These are phyloP conservation scores for Houttuynia cordata DNA, from an alignment of 164 flowering plant genomes.

Conservation along the genomic window DNA sequence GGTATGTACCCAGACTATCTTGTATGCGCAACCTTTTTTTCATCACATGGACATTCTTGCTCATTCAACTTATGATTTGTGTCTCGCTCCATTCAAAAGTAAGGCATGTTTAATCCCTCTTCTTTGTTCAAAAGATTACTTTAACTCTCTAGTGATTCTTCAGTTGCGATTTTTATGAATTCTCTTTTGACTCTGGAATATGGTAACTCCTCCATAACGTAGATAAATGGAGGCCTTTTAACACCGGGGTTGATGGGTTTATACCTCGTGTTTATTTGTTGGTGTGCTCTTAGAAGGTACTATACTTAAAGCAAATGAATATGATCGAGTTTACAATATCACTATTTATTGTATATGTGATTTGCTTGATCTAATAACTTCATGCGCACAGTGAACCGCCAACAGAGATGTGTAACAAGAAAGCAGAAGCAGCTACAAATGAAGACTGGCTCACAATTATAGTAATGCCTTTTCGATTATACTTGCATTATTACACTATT, in stretches of 20 bases:
- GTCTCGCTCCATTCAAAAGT: conserved; percentile 79
- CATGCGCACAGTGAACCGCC: conserved; percentile 66
- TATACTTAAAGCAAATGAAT: neutral
- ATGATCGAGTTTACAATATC: neutral
- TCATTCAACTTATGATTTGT: conserved; percentile 79
- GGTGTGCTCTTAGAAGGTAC: conserved; percentile 91
- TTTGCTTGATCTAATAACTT: conserved; percentile 3
- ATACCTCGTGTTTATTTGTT: conserved; percentile 75
- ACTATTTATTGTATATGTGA: neutral
- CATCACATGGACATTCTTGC: conserved; percentile 77
- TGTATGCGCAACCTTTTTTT: conserved; percentile 74
- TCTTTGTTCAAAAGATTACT: neutral
- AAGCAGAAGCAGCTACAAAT: conserved; percentile 36
- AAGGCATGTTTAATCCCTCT: conserved; percentile 9
- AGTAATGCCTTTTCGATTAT: conserved; percentile 25
- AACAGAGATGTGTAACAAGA: conserved; percentile 52
- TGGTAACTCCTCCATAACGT: conserved; percentile 4
- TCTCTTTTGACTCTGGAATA: neutral
- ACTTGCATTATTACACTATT: neutral
- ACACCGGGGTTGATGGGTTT: conserved; percentile 90
- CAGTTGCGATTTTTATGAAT: neutral
- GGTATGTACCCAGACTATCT: conserved; percentile 67
- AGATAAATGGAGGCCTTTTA: conserved; percentile 73
- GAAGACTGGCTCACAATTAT: conserved; percentile 86
- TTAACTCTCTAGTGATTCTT: neutral